Conservation (phyloP, 441 rosid genomes). For the Euphorbia corollata region DNA sequence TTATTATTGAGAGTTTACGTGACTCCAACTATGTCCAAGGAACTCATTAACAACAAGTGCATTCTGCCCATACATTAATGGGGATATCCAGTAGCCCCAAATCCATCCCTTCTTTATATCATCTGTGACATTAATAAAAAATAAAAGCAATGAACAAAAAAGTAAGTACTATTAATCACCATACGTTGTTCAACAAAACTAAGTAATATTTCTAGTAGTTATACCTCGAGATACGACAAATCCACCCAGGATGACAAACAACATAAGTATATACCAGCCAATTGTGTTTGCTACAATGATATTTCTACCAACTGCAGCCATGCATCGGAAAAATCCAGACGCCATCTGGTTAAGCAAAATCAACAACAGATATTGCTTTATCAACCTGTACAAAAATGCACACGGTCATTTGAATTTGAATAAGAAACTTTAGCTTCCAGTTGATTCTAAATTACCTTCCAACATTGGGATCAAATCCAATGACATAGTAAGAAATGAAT, state of each 20-base stretch:
- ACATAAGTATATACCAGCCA: constrained; percentile 52
- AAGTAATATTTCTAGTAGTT: not conserved
- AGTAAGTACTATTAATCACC: too few species aligned
- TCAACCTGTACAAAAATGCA: constrained; percentile 43
- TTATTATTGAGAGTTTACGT: too few species aligned
- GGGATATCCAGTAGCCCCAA: constrained; percentile 76
- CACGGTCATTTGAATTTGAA: not conserved
- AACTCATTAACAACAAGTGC: constrained; percentile 68
- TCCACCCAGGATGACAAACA: constrained; percentile 61
- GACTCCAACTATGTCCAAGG: constrained; percentile 70
- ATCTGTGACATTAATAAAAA: constrained; percentile 30
- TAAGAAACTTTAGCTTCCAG: constrained; percentile 1
- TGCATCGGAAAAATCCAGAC: constrained; percentile 54
- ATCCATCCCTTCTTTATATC: constrained; percentile 65
- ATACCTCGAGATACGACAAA: constrained; percentile 62
- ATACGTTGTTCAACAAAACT: too few species aligned
- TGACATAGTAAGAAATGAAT: constrained; percentile 56
- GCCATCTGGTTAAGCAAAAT: constrained; percentile 59
- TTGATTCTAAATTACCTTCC: constrained; percentile 39
- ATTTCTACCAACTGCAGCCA: constrained; percentile 61
- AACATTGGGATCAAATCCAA: constrained; percentile 59
- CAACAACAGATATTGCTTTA: constrained; percentile 54
- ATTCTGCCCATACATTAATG: constrained; percentile 75
- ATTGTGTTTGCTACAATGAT: constrained; percentile 69
- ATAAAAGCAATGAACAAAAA: too few species aligned